These are phyloP conservation scores for Aleurites moluccanus DNA, from an alignment of 441 rosid species.

Conservation along the genomic window DNA sequence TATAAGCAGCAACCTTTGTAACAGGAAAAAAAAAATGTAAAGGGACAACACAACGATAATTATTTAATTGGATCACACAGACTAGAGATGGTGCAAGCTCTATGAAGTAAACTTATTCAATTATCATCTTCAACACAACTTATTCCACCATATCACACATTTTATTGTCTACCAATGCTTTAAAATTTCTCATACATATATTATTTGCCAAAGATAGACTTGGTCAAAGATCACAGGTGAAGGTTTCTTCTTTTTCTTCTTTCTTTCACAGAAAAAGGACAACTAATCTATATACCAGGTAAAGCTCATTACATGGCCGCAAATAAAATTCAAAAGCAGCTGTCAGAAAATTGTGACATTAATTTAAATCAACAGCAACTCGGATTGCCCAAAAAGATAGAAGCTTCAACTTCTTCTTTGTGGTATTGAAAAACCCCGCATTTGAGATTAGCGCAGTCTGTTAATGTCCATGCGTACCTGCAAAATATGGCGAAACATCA, in stretches of 20 bases:
- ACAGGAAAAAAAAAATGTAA: too few species aligned
- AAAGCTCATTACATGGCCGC: too few species aligned
- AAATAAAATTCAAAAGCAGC: neutral
- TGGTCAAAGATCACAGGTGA: neutral
- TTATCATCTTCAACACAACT: neutral
- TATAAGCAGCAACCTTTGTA: too few species aligned
- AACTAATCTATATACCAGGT: slow-evolving; percentile 12
- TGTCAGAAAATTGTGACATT: slow-evolving; percentile 4
- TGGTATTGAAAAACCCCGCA: slow-evolving; percentile 91
- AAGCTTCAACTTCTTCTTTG: slow-evolving; percentile 66
- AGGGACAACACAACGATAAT: too few species aligned
- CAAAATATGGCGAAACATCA: slow-evolving; percentile 14
- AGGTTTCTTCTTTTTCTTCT: neutral
- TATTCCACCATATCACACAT: neutral
- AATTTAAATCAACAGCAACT: slow-evolving; percentile 53
- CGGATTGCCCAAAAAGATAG: slow-evolving; percentile 85
- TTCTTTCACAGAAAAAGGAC: neutral
- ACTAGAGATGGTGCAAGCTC: neutral
- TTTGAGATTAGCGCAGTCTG: slow-evolving; percentile 48
- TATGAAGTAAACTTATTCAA: neutral
- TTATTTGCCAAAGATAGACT: too few species aligned
- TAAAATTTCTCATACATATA: too few species aligned
- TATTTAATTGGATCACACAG: neutral
- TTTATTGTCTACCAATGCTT: neutral
- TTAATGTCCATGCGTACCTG: slow-evolving; percentile 91